A percentile compares a stretch with the other conserved stretches of the same genome.
Evolutionary conservation across 306 rosid genomes (phyloP).

Genomic region (Cicer bijugum): DNA sequence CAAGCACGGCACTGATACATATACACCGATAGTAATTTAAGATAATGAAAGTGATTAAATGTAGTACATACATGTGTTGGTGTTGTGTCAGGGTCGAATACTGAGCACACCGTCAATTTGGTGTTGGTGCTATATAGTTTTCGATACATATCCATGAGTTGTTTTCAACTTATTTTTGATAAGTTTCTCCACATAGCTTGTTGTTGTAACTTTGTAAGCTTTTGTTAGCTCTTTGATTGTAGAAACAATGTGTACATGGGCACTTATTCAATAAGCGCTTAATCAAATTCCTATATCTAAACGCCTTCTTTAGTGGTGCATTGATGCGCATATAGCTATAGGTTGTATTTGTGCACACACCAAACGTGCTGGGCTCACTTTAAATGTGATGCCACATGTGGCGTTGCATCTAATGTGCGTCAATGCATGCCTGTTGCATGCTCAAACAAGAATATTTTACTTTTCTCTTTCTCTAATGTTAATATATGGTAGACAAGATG

Average conservation of each 20-base stretch:
- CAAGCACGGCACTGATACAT: too few relatives aligned
- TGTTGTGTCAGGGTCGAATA: too few relatives aligned
- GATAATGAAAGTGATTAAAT: too few relatives aligned
- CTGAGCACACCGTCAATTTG: too few relatives aligned
- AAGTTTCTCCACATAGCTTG: background rate
- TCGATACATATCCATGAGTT: background rate
- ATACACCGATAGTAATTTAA: too few relatives aligned
- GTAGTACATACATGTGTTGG: too few relatives aligned
- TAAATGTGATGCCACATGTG: background rate
- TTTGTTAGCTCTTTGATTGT: background rate
- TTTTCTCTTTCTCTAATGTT: background rate
- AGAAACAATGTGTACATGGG: background rate
- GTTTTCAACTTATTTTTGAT: background rate
- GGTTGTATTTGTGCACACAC: background rate
- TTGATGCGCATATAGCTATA: background rate
- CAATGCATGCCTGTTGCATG: background rate
- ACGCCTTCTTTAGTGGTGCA: background rate
- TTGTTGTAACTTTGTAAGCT: background rate
- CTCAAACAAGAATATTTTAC: background rate
- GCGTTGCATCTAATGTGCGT: background rate
- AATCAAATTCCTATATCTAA: background rate
- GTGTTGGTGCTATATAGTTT: background rate
- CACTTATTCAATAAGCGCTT: background rate
- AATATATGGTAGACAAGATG: background rate
- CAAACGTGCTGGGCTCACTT: background rate